phyloP scores from a whole-genome alignment of 148 eudicot genomes.

The Heliamphora exappendiculata region DNA sequence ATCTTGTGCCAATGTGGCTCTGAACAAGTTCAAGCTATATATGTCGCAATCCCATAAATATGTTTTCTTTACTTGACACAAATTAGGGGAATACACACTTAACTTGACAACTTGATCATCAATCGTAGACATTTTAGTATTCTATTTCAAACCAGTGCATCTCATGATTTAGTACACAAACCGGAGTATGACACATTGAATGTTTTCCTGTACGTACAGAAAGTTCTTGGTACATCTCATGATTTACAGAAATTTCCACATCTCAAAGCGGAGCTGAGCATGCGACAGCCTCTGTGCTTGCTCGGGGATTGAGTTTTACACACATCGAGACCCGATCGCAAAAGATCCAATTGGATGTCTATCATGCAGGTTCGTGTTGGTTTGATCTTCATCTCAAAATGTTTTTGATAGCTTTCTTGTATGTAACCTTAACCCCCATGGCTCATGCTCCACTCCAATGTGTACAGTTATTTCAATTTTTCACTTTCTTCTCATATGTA shows the following conservation, averaged over 20 bases:
- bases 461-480: too few species aligned
- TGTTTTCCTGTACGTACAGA: constrained; percentile 39
- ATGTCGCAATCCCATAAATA: background rate
- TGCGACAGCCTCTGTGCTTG: constrained; percentile 77
- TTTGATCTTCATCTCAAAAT: too few species aligned
- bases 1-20: background rate
- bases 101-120: background rate
- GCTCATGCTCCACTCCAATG: too few species aligned
- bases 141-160: background rate
- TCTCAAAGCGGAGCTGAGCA: constrained; percentile 94
- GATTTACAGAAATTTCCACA: constrained; percentile 65
- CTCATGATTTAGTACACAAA: background rate
- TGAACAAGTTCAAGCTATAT: background rate
- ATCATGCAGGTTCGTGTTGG: too few species aligned
- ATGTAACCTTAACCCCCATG: too few species aligned
- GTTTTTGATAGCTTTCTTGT: too few species aligned
- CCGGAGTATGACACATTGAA: background rate
- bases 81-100: background rate
- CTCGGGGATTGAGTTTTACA: constrained; percentile 56
- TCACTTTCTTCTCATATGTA: too few species aligned
- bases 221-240: constrained; percentile 55
- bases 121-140: background rate
- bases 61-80: background rate
- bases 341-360: too few species aligned
- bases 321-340: too few species aligned